Evolutionary conservation across 306 rosid genomes (phyloP), one percentile per base, ranked within the genome.

Genomic region (Cucumis melo): DNA sequence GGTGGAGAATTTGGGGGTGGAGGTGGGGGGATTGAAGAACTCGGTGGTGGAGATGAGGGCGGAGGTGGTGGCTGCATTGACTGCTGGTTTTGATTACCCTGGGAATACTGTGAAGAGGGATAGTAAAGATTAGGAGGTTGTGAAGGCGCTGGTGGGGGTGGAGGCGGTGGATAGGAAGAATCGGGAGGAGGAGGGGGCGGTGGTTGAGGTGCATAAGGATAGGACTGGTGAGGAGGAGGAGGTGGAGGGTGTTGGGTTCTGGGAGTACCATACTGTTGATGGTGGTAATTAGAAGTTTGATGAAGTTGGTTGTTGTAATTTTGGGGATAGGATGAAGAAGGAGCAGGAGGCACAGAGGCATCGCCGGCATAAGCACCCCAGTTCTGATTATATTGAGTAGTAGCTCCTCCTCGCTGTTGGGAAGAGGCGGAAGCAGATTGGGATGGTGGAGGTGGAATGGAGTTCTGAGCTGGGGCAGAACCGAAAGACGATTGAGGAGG

Each of bases 401-500:
- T 84, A 9, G 82, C 21, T 7, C 65, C 65, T 24, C 67, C 88
- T 50, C 87, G 83, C 75, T 75, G 93, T 75, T 79, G 87, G 0
- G 90, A 78, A 5, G 78, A 84, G 14, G 51, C 81, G 14, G 80
- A 59, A 24, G 77, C 80, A 7, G 83, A 53, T 42, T 80, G 85
- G 10, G 82, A 53, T 3, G 74, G 67, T 24, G 82, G 84, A 2
- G 83, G 84, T 5, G 87, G 82, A 38, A 88, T 73, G 68, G 97
- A 87, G 81, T 89, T 89, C 85, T 84, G 98, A 87, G 74, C 85
- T 24, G 92, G 79, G 12, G 89, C 66, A 21, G 85, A 81, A 60
- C 51, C 87, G 55, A 85, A 82, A 7, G 96, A 83, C 7, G 96
- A 68, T 83, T 87, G 98, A n/a, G 96, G 91, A 76, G 96, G 96